Conservation (phyloP, 768 basidiomycete species). For the Lactarius akahatsu region DNA sequence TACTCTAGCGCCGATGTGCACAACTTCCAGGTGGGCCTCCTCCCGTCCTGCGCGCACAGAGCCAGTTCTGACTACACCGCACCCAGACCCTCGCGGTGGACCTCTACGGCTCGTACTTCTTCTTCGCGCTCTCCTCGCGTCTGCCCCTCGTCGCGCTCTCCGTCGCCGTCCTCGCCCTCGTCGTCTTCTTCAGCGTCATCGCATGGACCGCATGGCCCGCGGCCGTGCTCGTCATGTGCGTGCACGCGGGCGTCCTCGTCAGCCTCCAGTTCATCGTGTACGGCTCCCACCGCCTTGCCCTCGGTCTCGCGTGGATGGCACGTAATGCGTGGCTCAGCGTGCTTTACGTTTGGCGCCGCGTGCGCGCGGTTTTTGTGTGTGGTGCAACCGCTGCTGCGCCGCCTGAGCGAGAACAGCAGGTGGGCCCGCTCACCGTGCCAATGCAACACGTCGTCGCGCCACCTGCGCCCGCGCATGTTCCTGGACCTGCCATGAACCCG, state of each 20-base stretch:
- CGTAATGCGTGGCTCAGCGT: constrained; percentile 8
- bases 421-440: neutral
- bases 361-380: neutral
- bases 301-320: constrained; percentile 15
- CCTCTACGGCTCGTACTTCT: constrained; percentile 59
- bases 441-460: neutral
- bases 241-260: constrained; percentile 56
- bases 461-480: neutral
- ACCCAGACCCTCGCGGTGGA: constrained; percentile 39
- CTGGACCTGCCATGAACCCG: neutral
- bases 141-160: constrained; percentile 39
- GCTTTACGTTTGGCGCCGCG: neutral
- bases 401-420: too few species aligned
- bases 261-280: constrained; percentile 62
- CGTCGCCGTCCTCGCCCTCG: too few species aligned
- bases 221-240: constrained; percentile 59
- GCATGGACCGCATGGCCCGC: constrained; percentile 64
- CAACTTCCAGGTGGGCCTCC: constrained; percentile 53
- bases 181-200: constrained; percentile 53
- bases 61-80: constrained; percentile 35
- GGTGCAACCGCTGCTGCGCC: too few species aligned
- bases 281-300: constrained; percentile 17
- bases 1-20: constrained; percentile 54
- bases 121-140: constrained; percentile 55
- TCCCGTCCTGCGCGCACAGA: neutral